Evolutionary conservation across 2,329 filamentous ascomycete genomes (phyloP), one percentile per base, ranked within the genome.

Genomic region (Plectosphaerella plurivora): DNA sequence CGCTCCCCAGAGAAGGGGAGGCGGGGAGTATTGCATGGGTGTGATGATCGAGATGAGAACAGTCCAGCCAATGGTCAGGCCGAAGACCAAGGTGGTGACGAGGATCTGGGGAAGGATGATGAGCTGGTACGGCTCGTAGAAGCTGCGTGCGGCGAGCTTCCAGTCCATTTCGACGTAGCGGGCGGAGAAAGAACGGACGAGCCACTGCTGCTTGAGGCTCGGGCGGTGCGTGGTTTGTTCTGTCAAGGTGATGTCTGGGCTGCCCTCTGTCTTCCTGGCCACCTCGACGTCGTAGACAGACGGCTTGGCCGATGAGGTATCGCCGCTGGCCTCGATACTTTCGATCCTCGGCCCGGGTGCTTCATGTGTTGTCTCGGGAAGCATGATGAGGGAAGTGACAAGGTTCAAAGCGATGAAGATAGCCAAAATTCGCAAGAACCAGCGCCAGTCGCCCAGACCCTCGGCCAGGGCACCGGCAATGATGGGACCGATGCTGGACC

Each of bases 401-500:
- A 59, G 24, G 16, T 57, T 60, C 33, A 58, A 18, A 9, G 52
- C 56, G n/a, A 54, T 58, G 18, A 54, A 47, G 11, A 51, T 54
- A 6, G 53, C 46, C 11, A 53, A 42, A 15, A 58, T 53, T 5
- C 54, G 50, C n/a, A 58, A 57, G 47, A 57, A 55, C 57, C 59
- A 60, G 14, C 54, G 46, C 59, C 59, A 60, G 22, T 52, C 50
- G 14, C 51, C 45, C 18, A 54, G 35, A 8, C 52, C 55, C 3
- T 53, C 35, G 8, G 48, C 55, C 15, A 58, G 48, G 10, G 51
- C 18, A 6, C 59, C 58, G 3, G 58, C 50, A 4, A 61, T 33
- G 16, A 61, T 54, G 1, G 56, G 58, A 2, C 59, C 58, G 15
- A 61, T 18, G 10, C 53, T 48, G 58, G 60, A 45, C 57, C 65